A percentile compares a stretch with the other conserved stretches of the same genome.
Conservation (phyloP, 2,329 filamentous ascomycete genomes). For the Phyllosticta ampelicida region DNA sequence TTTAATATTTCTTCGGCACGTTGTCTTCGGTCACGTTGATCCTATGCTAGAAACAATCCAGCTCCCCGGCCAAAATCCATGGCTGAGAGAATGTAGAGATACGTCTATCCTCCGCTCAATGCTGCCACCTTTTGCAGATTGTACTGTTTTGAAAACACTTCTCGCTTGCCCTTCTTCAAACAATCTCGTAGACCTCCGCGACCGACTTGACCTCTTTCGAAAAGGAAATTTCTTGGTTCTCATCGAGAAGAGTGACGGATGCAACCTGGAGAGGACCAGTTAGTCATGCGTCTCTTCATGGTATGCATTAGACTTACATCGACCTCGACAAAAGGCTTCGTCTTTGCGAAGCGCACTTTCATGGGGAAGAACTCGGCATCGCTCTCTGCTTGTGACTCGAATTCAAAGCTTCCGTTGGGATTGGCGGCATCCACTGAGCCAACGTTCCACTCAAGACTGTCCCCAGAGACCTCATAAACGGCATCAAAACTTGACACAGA, state of each 20-base stretch:
- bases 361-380: constrained; percentile 98
- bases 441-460: constrained; percentile 88
- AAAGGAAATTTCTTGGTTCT: constrained; percentile 70
- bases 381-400: constrained; percentile 77
- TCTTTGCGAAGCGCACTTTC: constrained; percentile 80
- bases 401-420: constrained; percentile 80
- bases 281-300: background rate
- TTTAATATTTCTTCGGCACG: no score
- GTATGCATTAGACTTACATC: constrained; percentile 55
- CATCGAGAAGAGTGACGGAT: constrained; percentile 59
- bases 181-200: constrained; percentile 66
- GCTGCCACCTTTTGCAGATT: background rate
- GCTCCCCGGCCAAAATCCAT: no score
- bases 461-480: constrained; percentile 84
- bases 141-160: background rate
- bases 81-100: background rate
- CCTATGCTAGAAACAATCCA: no score
- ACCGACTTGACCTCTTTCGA: constrained; percentile 70
- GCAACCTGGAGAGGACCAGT: constrained; percentile 43
- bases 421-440: constrained; percentile 77
- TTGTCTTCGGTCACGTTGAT: no score
- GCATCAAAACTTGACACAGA: constrained; percentile 88
- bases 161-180: constrained; percentile 38
- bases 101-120: background rate
- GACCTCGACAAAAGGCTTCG: constrained; percentile 77